Evolutionary conservation across 306 rosid genomes (phyloP), one percentile per base, ranked within the genome.

Genomic region (Cicer cuneatum): DNA sequence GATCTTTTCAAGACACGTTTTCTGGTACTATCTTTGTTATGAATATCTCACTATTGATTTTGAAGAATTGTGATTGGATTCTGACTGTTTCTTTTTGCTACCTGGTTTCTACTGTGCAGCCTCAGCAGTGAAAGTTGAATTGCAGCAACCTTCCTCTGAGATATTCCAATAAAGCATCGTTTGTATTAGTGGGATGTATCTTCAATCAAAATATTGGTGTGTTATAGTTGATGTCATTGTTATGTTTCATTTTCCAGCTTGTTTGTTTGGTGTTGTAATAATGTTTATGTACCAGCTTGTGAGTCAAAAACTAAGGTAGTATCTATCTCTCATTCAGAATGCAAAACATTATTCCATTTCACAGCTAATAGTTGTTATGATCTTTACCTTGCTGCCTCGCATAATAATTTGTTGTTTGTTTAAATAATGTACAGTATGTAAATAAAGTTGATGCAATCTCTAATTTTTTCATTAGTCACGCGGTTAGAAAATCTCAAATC

Each of bases 1-100:
- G 87, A 72, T 12, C 0, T 0, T 37, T 93, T 64, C 89, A 90
- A 82, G 85, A 83, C 69, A 47, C 83, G 79, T 6, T 82, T 85
- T 46, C 12, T 83, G 97, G 98, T 90, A 85, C 9, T 8, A 10
- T 40, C 38, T 6, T 64, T 24, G 11, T 21, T 15, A 21, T 38
- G 42, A 68, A 18, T 67, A 48, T 48, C 12, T 11, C 16, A 47
- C 14, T 15, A 1, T 15, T 46, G 40, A 38, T 57, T 67, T 72
- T 59, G 57, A 49, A 66, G 54, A 63, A n/a, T 63, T 48, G 46
- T 77, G 66, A 40, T 63, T 72, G 12, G 24, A 61, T 67, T 54
- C 13, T 51, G 21, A 41, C 14, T 58, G 33, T 49, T 58, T 35
- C 35, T 48, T 19, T 52, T 18, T 14, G 37, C 12, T 45, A 15